Percentiles rank a stretch among this genome's conserved stretches.
phyloP scores from a whole-genome alignment of 805 yeast species.

The Saccharomycopsis schoenii region DNA sequence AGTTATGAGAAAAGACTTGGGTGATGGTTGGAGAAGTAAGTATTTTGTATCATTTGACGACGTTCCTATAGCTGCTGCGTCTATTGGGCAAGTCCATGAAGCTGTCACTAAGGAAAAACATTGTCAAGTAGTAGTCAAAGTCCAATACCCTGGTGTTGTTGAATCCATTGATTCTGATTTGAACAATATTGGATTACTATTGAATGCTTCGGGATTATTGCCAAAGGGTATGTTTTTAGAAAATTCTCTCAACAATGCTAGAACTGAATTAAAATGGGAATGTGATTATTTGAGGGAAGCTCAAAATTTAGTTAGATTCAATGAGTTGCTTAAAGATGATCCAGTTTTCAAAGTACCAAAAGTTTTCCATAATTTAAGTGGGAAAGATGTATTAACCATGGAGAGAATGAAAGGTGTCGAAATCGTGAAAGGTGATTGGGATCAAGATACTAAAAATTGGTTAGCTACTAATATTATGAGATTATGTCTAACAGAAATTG shows the following conservation, averaged over 20 bases:
- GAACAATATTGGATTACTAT: slow-evolving; percentile 68
- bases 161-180: slow-evolving; percentile 90
- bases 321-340: slow-evolving; percentile 47
- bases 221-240: slow-evolving; percentile 92
- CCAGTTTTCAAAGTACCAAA: slow-evolving; percentile 70
- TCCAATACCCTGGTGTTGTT: slow-evolving; percentile 96
- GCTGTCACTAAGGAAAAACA: slow-evolving; percentile 62
- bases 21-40: slow-evolving; percentile 64
- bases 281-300: slow-evolving; percentile 94
- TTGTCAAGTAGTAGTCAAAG: slow-evolving; percentile 76
- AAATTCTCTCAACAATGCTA: slow-evolving; percentile 84
- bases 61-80: slow-evolving; percentile 92
- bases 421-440: slow-evolving; percentile 66
- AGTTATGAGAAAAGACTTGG: slow-evolving; percentile 65
- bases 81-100: slow-evolving; percentile 92
- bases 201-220: slow-evolving; percentile 76
- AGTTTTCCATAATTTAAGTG: slow-evolving; percentile 68
- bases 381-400: slow-evolving; percentile 83
- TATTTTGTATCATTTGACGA: slow-evolving; percentile 68
- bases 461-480: slow-evolving; percentile 82
- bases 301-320: slow-evolving; percentile 56
- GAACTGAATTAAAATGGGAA: slow-evolving; percentile 93
- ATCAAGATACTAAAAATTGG: slow-evolving; percentile 66
- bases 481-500: slow-evolving; percentile 77
- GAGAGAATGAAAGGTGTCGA: slow-evolving; percentile 76